These are phyloP conservation scores for Lachnellula hyalina DNA, from an alignment of 2,329 filamentous ascomycete species.

Conservation along the genomic window DNA sequence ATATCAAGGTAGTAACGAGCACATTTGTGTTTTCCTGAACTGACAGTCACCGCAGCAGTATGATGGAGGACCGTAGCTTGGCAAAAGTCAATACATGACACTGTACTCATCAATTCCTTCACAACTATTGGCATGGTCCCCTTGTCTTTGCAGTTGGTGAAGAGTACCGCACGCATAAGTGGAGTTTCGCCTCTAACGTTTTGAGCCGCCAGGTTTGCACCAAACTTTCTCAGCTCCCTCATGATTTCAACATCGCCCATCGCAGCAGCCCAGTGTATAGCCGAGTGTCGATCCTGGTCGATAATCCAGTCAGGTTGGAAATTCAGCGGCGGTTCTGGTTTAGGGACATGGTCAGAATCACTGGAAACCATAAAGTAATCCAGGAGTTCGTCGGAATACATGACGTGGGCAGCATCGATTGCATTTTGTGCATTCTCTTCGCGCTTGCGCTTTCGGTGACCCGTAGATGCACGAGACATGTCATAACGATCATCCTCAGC, in stretches of 20 bases:
- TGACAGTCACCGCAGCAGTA: conserved; percentile 81
- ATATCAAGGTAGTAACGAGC: conserved; percentile 91
- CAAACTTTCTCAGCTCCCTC: conserved; percentile 76
- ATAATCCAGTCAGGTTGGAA: conserved; percentile 91
- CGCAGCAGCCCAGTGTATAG: conserved; percentile 92
- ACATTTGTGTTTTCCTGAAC: conserved; percentile 76
- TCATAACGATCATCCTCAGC: conserved; percentile 77
- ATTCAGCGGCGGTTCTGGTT: conserved; percentile 73
- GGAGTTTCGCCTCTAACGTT: conserved; percentile 80
- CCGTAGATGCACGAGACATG: conserved; percentile 58
- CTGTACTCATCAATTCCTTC: conserved; percentile 75
- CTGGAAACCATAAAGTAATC: conserved; percentile 93
- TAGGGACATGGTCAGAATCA: conserved; percentile 54
- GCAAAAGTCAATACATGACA: conserved; percentile 71
- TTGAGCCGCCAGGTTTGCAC: conserved; percentile 66
- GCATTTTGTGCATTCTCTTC: conserved; percentile 56
- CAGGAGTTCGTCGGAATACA: conserved; percentile 88
- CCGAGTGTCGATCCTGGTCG: conserved; percentile 86
- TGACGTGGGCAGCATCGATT: conserved; percentile 76
- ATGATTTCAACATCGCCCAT: conserved; percentile 96
- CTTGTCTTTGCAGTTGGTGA: conserved; percentile 96
- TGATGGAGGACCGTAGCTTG: conserved; percentile 92
- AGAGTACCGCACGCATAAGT: conserved; percentile 88
- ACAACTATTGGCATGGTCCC: conserved; percentile 82
- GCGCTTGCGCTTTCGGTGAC: conserved; percentile 73